These are phyloP conservation scores for Termitomyces sp. DNA, from an alignment of 1,284 basidiomycete species.

Conservation along the genomic window DNA sequence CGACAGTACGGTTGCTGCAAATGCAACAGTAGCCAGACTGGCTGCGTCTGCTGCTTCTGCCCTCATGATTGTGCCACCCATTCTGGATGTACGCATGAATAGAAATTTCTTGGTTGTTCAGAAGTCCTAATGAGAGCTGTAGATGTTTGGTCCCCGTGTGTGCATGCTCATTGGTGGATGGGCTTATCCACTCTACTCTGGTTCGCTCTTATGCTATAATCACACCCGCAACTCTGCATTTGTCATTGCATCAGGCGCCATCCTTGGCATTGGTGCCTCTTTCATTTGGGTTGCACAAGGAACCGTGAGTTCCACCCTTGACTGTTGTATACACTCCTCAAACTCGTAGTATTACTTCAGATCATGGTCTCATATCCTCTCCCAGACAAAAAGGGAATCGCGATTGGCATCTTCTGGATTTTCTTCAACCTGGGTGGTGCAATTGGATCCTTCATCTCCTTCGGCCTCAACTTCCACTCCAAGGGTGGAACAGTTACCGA, in stretches of 20 bases:
- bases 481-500: constrained; percentile 24
- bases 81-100: constrained; percentile 20
- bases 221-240: constrained; percentile 25
- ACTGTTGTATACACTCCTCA: background rate
- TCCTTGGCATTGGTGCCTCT: constrained; percentile 26
- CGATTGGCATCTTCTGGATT: constrained; percentile 27
- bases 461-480: constrained; percentile 25
- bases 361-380: constrained; percentile 28
- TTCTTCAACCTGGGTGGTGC: constrained; percentile 28
- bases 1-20: constrained; percentile 26
- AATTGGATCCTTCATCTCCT: constrained; percentile 27
- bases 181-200: constrained; percentile 24
- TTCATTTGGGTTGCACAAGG: constrained; percentile 28
- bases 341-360: constrained; percentile 3
- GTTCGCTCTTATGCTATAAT: constrained; percentile 26
- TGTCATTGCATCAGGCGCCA: constrained; percentile 26
- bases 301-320: constrained; percentile 16
- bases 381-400: constrained; percentile 24
- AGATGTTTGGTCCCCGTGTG: constrained; percentile 25
- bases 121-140: background rate
- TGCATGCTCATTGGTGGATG: constrained; percentile 26
- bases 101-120: background rate
- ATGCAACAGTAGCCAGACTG: constrained; percentile 25
- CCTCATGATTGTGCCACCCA: constrained; percentile 24
- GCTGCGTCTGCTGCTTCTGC: constrained; percentile 26